phyloP scores from a whole-genome alignment of 768 basidiomycete species.

The Pleurotus ostreatus region DNA sequence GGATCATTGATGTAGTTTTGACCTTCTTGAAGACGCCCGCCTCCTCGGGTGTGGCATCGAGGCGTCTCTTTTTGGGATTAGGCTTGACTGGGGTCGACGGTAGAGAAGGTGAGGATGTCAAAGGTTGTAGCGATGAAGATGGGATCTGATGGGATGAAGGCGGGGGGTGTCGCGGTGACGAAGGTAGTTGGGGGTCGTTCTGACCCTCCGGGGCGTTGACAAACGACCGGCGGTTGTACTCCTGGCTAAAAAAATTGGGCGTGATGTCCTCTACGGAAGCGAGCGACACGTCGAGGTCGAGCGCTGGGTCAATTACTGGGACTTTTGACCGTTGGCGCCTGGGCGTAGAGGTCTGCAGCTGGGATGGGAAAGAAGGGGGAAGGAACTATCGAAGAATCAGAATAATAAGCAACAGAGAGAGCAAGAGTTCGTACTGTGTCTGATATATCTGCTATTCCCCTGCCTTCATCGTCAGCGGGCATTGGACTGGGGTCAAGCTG shows the following conservation, averaged over 20 bases:
- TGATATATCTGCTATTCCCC: conserved; percentile 19
- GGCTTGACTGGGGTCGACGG: background rate
- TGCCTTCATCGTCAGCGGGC: background rate
- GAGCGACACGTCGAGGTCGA: conserved; percentile 22
- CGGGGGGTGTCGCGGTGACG: background rate
- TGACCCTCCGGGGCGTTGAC: background rate
- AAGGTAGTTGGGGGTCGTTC: background rate
- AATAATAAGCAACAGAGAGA: conserved; percentile 7
- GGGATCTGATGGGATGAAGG: background rate
- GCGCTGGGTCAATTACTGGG: conserved; percentile 27
- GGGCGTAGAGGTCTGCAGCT: conserved; percentile 54
- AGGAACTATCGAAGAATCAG: conserved; percentile 33
- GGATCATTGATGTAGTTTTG: background rate
- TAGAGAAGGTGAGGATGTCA: conserved; percentile 1
- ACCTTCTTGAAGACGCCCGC: background rate
- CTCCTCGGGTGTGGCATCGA: background rate
- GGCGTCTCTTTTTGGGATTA: background rate
- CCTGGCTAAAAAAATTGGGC: conserved; percentile 1
- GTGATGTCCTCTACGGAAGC: conserved; percentile 9
- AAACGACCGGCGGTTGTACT: background rate
- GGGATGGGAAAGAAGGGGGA: conserved; percentile 53
- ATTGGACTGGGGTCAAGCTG: background rate
- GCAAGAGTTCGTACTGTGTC: conserved; percentile 21
- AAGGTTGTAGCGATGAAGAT: background rate
- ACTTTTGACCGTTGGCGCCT: conserved; percentile 35